Evolutionary conservation across 495 filamentous ascomycete genomes (phyloP).

Genomic region (Talaromyces borbonicus): DNA sequence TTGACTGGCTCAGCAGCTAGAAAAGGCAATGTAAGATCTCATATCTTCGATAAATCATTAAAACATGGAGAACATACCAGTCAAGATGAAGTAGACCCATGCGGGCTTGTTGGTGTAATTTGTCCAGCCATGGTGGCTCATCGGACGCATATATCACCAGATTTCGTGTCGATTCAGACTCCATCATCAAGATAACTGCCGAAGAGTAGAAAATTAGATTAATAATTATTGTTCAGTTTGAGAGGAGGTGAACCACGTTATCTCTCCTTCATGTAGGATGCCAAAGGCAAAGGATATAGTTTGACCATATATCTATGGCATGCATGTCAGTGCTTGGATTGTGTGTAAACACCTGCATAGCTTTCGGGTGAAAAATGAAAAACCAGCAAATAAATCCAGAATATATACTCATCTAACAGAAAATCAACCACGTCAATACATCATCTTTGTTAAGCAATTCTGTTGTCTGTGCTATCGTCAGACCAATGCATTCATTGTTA

Average conservation of each 20-base stretch:
- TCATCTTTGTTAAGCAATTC: slow-evolving; percentile 7
- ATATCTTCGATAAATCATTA: background rate
- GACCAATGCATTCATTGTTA: slow-evolving; percentile 8
- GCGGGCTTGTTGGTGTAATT: slow-evolving; percentile 23
- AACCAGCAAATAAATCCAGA: too few relatives aligned
- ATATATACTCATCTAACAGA: slow-evolving; percentile 5
- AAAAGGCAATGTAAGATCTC: background rate
- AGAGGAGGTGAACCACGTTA: background rate
- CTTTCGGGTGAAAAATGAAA: too few relatives aligned
- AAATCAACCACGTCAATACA: slow-evolving; percentile 10
- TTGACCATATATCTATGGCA: slow-evolving; percentile 38
- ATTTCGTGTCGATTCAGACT: background rate
- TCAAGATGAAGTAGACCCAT: slow-evolving; percentile 8
- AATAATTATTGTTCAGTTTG: background rate
- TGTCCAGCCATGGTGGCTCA: slow-evolving; percentile 54
- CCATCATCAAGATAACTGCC: background rate
- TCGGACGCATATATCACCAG: slow-evolving; percentile 55
- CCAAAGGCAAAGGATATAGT: slow-evolving; percentile 57
- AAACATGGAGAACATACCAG: background rate
- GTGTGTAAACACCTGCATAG: too few relatives aligned
- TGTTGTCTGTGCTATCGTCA: background rate
- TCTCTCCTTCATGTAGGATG: slow-evolving; percentile 36
- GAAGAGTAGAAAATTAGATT: background rate
- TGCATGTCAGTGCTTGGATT: background rate
- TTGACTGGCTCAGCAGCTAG: background rate